Conservation (phyloP, 352 stramenopile species). For the Pythium dissotocum region DNA sequence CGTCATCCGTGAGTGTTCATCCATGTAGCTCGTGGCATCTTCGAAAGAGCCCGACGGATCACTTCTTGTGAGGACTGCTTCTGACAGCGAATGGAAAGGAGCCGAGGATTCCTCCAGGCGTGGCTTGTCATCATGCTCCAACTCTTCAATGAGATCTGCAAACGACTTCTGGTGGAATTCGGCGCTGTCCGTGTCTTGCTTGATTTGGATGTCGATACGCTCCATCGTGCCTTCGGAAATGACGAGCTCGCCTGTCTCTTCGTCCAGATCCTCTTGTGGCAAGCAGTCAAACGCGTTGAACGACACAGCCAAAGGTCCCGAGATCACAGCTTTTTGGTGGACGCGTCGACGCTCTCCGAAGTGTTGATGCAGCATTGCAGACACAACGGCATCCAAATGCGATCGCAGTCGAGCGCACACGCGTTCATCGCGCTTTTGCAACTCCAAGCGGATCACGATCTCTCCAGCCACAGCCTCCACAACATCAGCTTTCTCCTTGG, state of each 20-base stretch:
- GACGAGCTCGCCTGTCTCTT: slow-evolving; percentile 52
- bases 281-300: slow-evolving; percentile 71
- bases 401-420: slow-evolving; percentile 32
- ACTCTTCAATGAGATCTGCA: slow-evolving; percentile 46
- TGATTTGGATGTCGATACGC: slow-evolving; percentile 15
- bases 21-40: background rate
- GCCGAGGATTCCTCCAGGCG: background rate
- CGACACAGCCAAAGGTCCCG: slow-evolving; percentile 40
- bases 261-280: slow-evolving; percentile 58
- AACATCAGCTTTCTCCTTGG: slow-evolving; percentile 68
- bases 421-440: slow-evolving; percentile 27
- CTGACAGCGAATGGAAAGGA: slow-evolving; percentile 14
- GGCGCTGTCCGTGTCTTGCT: background rate
- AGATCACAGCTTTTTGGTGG: slow-evolving; percentile 28
- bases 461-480: slow-evolving; percentile 71
- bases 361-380: slow-evolving; percentile 57
- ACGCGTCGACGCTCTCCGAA: slow-evolving; percentile 46
- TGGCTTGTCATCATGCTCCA: slow-evolving; percentile 25
- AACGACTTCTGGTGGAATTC: slow-evolving; percentile 33
- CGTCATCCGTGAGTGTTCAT: background rate
- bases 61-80: background rate
- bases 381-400: slow-evolving; percentile 57
- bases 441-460: slow-evolving; percentile 51
- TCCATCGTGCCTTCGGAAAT: slow-evolving; percentile 40
- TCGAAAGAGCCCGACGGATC: background rate